Percentiles rank a stretch among this genome's conserved stretches.
phyloP scores from a whole-genome alignment of 2,329 filamentous ascomycete genomes.

The Zymoseptoria crescenta region DNA sequence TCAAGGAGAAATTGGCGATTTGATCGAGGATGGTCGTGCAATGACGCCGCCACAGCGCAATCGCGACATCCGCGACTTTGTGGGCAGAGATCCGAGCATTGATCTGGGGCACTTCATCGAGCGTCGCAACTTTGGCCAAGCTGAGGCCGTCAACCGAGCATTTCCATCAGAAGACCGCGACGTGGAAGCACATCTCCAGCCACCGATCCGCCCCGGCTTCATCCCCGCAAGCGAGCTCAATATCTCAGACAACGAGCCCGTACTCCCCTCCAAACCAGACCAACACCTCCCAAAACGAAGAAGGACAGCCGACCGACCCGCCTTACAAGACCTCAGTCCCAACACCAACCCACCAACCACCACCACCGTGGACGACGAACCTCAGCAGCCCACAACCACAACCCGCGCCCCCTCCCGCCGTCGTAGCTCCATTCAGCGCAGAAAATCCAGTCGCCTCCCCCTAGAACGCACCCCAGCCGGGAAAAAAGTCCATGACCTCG shows the following conservation, averaged over 20 bases:
- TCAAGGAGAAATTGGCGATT: constrained; percentile 22
- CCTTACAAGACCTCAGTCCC: constrained; percentile 19
- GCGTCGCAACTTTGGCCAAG: constrained; percentile 7
- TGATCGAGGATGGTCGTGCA: constrained; percentile 12
- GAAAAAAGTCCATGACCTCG: constrained; percentile 17
- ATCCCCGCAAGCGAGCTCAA: constrained; percentile 25
- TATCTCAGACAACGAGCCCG: constrained; percentile 7
- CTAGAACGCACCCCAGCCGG: constrained; percentile 32
- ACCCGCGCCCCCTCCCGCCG: constrained; percentile 9
- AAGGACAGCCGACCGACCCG: constrained; percentile 15
- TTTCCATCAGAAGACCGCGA: background rate
- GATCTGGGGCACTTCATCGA: constrained; percentile 12
- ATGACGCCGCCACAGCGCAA: constrained; percentile 22
- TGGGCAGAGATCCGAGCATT: constrained; percentile 3
- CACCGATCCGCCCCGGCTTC: constrained; percentile 15
- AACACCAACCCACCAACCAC: constrained; percentile 11
- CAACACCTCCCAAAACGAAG: constrained; percentile 17
- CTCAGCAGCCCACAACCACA: constrained; percentile 10
- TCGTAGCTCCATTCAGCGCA: constrained; percentile 21
- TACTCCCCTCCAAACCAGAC: constrained; percentile 4
- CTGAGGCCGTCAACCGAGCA: background rate
- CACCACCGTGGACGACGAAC: constrained; percentile 1
- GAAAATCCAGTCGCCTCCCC: constrained; percentile 32
- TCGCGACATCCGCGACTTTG: constrained; percentile 28
- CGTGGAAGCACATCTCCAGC: background rate